Evolutionary conservation across 2,329 filamentous ascomycete genomes (phyloP), one percentile per base, ranked within the genome.

Genomic region (Fusarium robinianum): DNA sequence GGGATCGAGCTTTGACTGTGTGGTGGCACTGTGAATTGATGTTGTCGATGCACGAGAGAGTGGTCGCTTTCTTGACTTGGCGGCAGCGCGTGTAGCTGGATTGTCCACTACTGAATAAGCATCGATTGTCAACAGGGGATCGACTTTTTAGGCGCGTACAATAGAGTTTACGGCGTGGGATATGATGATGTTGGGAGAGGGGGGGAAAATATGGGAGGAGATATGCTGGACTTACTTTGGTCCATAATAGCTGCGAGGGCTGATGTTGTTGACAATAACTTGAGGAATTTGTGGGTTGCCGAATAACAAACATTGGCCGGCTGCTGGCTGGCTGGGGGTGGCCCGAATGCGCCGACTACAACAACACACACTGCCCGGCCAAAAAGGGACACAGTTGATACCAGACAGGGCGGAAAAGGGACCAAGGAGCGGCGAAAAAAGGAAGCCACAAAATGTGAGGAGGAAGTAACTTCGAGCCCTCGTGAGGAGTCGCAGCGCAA

Each of bases 21-120:
- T 77, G 24, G 71, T 68, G 52, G 69, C 69, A 64, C 78, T 81
- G 57, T 79, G 78, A 38, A 79, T 72, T 9, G 79, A 81, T 15
- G 77, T 73, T 18, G 78, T 81, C 21, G 78, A 81, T 38, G 73
- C 79, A 57, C 76, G 72, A 35, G 78, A 81, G 45, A 74, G 71
- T 23, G 78, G 71, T 51, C 78, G 74, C 63, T 75, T 77, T 59
- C 72, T 71, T 32, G 73, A 66, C 58, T 75, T 73, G 50, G 61
- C 57, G 36, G 59, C 58, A 40, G 62, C 62, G 56, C 63, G 66
- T 36, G 62, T 53, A 51, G 61, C 51, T 52, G 59, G 46, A 42
- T 57, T 65, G 45, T 69, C 59, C 60, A 56, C 49, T 55, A n/a
- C n/a, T n/a, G n/a, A n/a, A n/a, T n/a, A 32, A 30, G 24, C n/a